A percentile compares a stretch with the other conserved stretches of the same genome.
These are phyloP conservation scores for Moniliophthora roreri DNA, from an alignment of 1,284 basidiomycete species.

Conservation along the genomic window DNA sequence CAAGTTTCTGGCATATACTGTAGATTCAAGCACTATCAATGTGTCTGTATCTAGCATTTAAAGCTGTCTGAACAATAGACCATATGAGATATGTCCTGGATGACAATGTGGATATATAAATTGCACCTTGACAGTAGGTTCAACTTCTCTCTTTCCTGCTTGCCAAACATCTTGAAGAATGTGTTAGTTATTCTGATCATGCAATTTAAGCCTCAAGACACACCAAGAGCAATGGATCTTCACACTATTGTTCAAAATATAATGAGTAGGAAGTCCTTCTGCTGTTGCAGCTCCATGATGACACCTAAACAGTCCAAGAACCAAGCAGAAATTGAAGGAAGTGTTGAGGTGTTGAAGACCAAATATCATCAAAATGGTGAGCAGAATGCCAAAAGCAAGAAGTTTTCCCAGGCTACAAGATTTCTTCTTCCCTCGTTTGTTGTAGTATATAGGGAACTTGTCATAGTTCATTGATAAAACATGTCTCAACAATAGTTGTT, in stretches of 20 bases:
- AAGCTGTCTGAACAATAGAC: slow-evolving; percentile 28
- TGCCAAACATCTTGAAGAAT: slow-evolving; percentile 57
- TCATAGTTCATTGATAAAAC: too few relatives aligned
- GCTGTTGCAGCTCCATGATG: too few relatives aligned
- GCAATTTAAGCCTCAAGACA: slow-evolving; percentile 5
- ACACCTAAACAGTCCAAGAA: too few relatives aligned
- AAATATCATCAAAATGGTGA: too few relatives aligned
- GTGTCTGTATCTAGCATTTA: slow-evolving; percentile 65
- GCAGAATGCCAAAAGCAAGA: too few relatives aligned
- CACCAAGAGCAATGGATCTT: slow-evolving; percentile 63
- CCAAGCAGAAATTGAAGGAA: too few relatives aligned
- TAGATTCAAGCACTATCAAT: slow-evolving; percentile 79
- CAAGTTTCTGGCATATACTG: slow-evolving; percentile 31
- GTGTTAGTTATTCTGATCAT: background rate
- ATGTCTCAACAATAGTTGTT: too few relatives aligned
- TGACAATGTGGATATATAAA: background rate
- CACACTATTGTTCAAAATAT: slow-evolving; percentile 58
- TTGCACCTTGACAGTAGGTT: slow-evolving; percentile 53
- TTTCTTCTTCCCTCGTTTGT: too few relatives aligned
- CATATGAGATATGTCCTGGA: too few relatives aligned
- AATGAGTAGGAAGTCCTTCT: slow-evolving; percentile 44
- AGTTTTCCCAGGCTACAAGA: too few relatives aligned
- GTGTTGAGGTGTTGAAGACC: too few relatives aligned
- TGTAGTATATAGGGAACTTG: too few relatives aligned
- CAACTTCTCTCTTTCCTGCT: slow-evolving; percentile 53